These are phyloP conservation scores for Thinopyrum elongatum DNA, from an alignment of 176 grass and related monocot species.

Conservation along the genomic window DNA sequence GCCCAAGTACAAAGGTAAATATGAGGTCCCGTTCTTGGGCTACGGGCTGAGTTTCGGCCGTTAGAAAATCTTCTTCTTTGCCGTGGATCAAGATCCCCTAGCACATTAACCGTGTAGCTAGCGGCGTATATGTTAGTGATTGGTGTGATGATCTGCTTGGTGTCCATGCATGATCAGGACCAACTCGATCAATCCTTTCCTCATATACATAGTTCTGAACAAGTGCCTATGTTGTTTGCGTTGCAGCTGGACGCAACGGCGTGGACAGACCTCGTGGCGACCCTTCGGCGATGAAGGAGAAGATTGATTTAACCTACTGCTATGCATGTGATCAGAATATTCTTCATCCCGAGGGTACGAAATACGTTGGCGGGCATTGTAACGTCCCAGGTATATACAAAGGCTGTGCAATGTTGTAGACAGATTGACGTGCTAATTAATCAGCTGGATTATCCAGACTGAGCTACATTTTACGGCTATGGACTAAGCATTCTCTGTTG, in stretches of 20 bases:
- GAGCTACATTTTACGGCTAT: too few relatives aligned
- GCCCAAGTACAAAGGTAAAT: too few relatives aligned
- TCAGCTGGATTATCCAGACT: too few relatives aligned
- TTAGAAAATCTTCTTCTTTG: too few relatives aligned
- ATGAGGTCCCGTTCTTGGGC: too few relatives aligned
- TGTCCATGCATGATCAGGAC: background rate
- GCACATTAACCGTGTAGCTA: too few relatives aligned
- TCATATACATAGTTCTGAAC: background rate
- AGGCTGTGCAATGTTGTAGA: background rate
- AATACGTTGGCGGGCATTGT: background rate
- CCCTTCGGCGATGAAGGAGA: background rate
- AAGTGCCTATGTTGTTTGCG: background rate
- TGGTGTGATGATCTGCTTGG: too few relatives aligned
- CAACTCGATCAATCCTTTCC: background rate
- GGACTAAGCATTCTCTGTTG: too few relatives aligned
- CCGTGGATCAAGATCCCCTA: too few relatives aligned
- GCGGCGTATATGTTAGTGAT: too few relatives aligned
- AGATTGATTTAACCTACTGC: background rate
- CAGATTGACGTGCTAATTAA: background rate
- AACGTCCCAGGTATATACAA: background rate
- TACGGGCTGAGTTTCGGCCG: too few relatives aligned
- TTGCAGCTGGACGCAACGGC: background rate
- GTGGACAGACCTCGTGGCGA: background rate
- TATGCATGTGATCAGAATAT: background rate
- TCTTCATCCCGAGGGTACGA: background rate